Evolutionary conservation across 495 filamentous ascomycete species (phyloP), one percentile per base, ranked within the genome.

Genomic region (Ramalina intermedia): DNA sequence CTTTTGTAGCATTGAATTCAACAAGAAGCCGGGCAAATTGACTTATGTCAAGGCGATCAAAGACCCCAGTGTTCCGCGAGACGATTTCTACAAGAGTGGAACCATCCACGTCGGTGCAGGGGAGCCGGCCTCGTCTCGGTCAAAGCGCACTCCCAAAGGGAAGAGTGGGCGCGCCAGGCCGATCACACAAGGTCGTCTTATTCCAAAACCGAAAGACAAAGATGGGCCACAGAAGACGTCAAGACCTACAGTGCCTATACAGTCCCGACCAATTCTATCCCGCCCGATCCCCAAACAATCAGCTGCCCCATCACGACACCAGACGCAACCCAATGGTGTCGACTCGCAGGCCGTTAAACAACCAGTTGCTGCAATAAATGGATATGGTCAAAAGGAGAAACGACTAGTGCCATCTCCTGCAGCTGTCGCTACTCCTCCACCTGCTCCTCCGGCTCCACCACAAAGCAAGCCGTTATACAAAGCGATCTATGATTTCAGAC

Each of bases 21-120:
- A 89, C 58, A 99, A 96, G 76, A 99, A 99, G 68, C 93, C 93
- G 3, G 87, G 87, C 33, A 99, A 99, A 70, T 73, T 84, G 58
- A 79, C 86, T 39, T 57, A 74, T 2, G 80, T 99, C 54, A 96
- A 96, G 71, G 84, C 80, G 2, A 58, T 94, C 51, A 95, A 94
- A 64, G 93, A 99, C 59, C 77, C 85, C 5, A 72, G 71, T 12
- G 70, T 79, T n/a, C 65, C 70, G 23, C 63, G 76, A 43, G 76
- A 81, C 37, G 93, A 96, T 60, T 71, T 79, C 55, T 99, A 99
- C 71, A 99, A 99, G 74, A 93, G 85, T 55, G 80, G 84, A 48
- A 81, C 81, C 9, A 80, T 99, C 49, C 93, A 94, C 59, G 94
- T 88, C 1, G 78, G 78, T 23, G 79, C 70, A 43, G 93, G 93